Evolutionary conservation across 2,329 filamentous ascomycete species (phyloP).

Genomic region (Cytospora leucostoma): DNA sequence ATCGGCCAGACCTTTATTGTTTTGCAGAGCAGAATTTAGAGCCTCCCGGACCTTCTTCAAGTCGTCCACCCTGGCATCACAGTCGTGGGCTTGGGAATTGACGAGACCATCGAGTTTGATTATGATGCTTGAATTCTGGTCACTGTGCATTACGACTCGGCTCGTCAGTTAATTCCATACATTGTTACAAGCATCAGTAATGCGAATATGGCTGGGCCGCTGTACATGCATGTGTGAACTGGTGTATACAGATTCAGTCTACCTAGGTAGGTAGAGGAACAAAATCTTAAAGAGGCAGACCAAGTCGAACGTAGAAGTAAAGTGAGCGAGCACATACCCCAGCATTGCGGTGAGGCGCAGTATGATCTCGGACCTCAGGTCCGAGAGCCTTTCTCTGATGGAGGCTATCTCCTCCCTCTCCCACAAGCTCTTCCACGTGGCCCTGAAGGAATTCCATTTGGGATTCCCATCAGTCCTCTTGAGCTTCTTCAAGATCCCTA

Average conservation of each 20-base stretch:
- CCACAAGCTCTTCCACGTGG: slow-evolving; percentile 23
- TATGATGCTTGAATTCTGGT: not conserved
- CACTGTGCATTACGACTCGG: not conserved
- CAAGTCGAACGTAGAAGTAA: not conserved
- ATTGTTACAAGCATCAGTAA: too few relatives aligned
- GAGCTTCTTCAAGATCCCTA: slow-evolving; percentile 19
- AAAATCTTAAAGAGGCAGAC: not conserved
- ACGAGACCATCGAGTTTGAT: not conserved
- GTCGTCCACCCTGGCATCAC: not conserved
- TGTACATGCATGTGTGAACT: too few relatives aligned
- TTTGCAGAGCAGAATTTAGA: not conserved
- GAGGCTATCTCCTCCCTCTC: slow-evolving; percentile 28
- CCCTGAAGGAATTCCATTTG: slow-evolving; percentile 18
- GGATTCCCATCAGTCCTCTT: slow-evolving; percentile 23
- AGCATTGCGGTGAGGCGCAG: not conserved
- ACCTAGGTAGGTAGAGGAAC: too few relatives aligned
- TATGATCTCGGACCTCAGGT: not conserved
- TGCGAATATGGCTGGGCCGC: too few relatives aligned
- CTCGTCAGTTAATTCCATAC: too few relatives aligned
- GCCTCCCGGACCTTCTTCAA: not conserved
- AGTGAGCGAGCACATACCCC: not conserved
- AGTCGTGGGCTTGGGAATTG: not conserved
- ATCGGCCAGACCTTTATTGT: not conserved
- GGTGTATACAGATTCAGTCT: too few relatives aligned
- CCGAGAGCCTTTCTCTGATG: not conserved